Evolutionary conservation across 129 eudicot genomes (phyloP), one percentile per base, ranked within the genome.

Genomic region (Flaveria robusta): DNA sequence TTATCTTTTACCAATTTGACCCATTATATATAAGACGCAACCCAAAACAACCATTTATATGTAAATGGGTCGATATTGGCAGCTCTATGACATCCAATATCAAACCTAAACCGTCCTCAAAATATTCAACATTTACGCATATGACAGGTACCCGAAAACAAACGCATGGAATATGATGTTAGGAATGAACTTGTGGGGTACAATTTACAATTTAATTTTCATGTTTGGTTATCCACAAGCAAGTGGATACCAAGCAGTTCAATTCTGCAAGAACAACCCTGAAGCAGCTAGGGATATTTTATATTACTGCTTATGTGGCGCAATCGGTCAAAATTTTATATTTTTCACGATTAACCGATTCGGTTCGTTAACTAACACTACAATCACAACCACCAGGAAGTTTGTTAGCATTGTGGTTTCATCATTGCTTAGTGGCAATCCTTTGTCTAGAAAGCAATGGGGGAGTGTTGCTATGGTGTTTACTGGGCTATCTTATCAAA

Each of bases 181-280:
- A 12, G 99, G 99, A 72, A 95, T 95, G 99, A 95, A 95, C 81
- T 79, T 95, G 64, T 91, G 97, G 99, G 95, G 99, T 27, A 91
- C 96, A n/a, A 81, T 95, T 11, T 95, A 91, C 87, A 95, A 91
- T 69, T 16, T 76, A 81, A 76, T 87, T 12, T 91, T 86, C 89
- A 91, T 95, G 99, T 95, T 95, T 81, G 99, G 99, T n/a, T 95
- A 93, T 92, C 99, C 97, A 18, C 75, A 74, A 79, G 99, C 99
- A 47, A 91, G 88, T 51, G 99, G 99, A 20, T 95, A 80, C 60
- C 88, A 89, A 56, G 99, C 97, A 11, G 79, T 89, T 76, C 82
- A 86, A 27, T 95, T 95, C 87, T 95, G 99, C 95, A 80, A 79
- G 83, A 82, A 86, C 47, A 87, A 95, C 66, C 96, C 97, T 2